phyloP scores from a whole-genome alignment of 2,329 filamentous ascomycete genomes.

The Akanthomyces uredinophilus region DNA sequence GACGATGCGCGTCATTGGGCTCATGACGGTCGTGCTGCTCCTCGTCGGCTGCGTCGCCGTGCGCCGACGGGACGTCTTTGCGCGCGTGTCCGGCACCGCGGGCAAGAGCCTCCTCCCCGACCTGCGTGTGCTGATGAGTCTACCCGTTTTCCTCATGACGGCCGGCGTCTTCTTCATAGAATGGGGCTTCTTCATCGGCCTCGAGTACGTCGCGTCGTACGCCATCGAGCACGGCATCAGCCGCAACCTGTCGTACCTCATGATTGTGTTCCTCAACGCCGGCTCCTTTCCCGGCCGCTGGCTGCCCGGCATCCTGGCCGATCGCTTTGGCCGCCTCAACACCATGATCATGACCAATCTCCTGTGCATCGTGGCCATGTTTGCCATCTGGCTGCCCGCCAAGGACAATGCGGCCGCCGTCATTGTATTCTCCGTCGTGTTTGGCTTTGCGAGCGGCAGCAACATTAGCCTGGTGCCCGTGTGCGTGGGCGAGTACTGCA shows the following conservation, averaged over 20 bases:
- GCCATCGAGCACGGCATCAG: slow-evolving; percentile 47
- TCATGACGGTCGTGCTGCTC: slow-evolving; percentile 47
- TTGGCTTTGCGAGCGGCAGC: slow-evolving; percentile 63
- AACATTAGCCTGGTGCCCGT: slow-evolving; percentile 66
- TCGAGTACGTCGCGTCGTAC: slow-evolving; percentile 57
- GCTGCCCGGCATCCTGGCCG: slow-evolving; percentile 49
- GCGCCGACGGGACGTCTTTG: slow-evolving; percentile 22
- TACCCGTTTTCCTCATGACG: slow-evolving; percentile 29
- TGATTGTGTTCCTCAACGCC: slow-evolving; percentile 62
- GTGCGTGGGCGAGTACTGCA: slow-evolving; percentile 64
- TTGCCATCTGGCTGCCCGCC: slow-evolving; percentile 59
- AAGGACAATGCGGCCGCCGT: slow-evolving; percentile 42
- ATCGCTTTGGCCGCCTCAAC: slow-evolving; percentile 51
- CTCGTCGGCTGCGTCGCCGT: slow-evolving; percentile 22
- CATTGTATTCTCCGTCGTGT: slow-evolving; percentile 15
- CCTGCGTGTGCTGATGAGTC: slow-evolving; percentile 52
- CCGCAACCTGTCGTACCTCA: slow-evolving; percentile 55
- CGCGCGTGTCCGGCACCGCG: slow-evolving; percentile 43
- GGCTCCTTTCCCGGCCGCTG: slow-evolving; percentile 57
- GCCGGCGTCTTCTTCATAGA: slow-evolving; percentile 28
- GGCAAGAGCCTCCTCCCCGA: slow-evolving; percentile 49
- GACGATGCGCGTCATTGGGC: slow-evolving; percentile 40
- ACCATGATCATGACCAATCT: slow-evolving; percentile 55
- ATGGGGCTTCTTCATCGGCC: slow-evolving; percentile 45
- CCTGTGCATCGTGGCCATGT: slow-evolving; percentile 40